Percentiles rank a stretch among this genome's conserved stretches.
Conservation (phyloP, 176 grass and related monocot genomes). For the Triticum urartu region DNA sequence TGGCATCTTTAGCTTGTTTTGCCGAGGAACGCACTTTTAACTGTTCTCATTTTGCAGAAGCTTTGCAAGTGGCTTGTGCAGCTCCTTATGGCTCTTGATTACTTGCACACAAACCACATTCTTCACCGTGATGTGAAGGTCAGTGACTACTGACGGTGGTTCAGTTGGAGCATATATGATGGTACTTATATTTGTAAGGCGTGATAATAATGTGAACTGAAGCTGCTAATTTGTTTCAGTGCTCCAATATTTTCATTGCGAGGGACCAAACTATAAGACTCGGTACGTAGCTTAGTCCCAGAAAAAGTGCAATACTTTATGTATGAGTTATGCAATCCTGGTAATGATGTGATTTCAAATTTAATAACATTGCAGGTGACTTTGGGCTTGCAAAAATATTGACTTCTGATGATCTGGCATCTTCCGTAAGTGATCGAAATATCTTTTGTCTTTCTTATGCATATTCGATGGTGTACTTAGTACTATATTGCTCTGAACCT, state of each 20-base stretch:
- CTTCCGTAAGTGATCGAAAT: conserved; percentile 61
- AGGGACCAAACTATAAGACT: conserved; percentile 96
- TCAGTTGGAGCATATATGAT: not conserved
- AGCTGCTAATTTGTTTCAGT: conserved; percentile 60
- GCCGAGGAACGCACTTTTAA: not conserved
- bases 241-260: conserved; percentile 93
- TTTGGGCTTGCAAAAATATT: conserved; percentile 98
- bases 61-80: conserved; percentile 97
- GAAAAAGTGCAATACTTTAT: conserved; percentile 31
- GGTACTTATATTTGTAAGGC: conserved; percentile 8
- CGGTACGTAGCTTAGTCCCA: conserved; percentile 44
- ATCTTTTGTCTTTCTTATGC: not conserved
- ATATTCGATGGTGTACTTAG: conserved; percentile 16
- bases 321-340: conserved; percentile 23
- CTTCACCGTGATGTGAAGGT: conserved; percentile 99
- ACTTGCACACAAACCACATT: conserved; percentile 92
- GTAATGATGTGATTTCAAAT: conserved; percentile 5
- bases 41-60: conserved; percentile 55
- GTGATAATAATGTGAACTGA: conserved; percentile 17
- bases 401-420: conserved; percentile 85
- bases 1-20: not conserved
- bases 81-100: conserved; percentile 93
- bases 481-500: conserved; percentile 34
- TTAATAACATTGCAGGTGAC: conserved; percentile 59
- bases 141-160: conserved; percentile 21